Evolutionary conservation across 768 basidiomycete species (phyloP), one percentile per base, ranked within the genome.

Genomic region (Rhodotorula paludigena): DNA sequence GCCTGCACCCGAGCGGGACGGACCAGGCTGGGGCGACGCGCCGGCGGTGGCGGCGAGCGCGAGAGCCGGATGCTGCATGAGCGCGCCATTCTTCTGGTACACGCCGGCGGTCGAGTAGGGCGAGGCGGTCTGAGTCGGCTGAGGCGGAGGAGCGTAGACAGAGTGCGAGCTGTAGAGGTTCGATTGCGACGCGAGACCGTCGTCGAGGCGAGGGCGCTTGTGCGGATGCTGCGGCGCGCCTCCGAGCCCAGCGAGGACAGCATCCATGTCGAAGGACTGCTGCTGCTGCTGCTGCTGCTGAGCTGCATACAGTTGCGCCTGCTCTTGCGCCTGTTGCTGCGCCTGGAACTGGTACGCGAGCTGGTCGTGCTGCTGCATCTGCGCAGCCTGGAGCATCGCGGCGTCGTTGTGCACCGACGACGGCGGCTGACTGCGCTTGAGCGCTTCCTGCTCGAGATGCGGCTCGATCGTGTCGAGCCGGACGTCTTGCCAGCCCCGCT

Each of bases 391-490:
- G 28, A n/a, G 44, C n/a, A 42, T 7, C 11, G 41, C 38, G 3
- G 25, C 48, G 10, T 20, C 6, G 16, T 33, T 36, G 10, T 33
- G 35, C 54, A 36, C 20, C 30, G 49, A 6, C 30, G 6, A 2
- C 2, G 30, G 32, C 23, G 38, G 25, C 49, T 28, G 38, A 20
- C 33, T 30, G 33, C 57, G 57, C 5, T 41, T 47, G 25, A 53
- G 20, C 39, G 60, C 68, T n/a, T 73, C 68, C 7, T 60, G 60
- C 32, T 64, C 55, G 38, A 68, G 23, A 42, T 72, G 70, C 8
- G 70, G 73, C 54, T 75, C 74, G 47, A 75, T 68, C 8, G 35
- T 44, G 53, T 74, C 68, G 33, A 75, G 54, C 9, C 12, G 49
- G n/a, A 64, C 69, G 58, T 69, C 65, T 21, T 68, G 59, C 71